A percentile compares a stretch with the other conserved stretches of the same genome.
Conservation (phyloP, 192 early-diverging fungal species). For the Cladochytrium replicatum region DNA sequence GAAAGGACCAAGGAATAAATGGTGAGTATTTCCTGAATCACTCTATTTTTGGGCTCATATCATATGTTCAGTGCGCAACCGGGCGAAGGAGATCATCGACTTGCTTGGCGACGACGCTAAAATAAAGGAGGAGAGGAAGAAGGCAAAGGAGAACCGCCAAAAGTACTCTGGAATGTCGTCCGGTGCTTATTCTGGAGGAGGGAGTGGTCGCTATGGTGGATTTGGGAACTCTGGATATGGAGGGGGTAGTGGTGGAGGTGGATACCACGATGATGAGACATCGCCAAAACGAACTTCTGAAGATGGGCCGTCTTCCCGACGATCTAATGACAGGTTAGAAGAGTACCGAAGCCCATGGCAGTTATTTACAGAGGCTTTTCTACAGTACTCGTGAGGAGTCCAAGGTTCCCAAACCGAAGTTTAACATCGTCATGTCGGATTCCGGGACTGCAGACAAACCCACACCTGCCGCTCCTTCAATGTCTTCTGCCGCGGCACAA, state of each 20-base stretch:
- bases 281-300: constrained; percentile 24
- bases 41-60: neutral
- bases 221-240: constrained; percentile 34
- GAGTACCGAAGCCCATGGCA: constrained; percentile 12
- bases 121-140: constrained; percentile 78
- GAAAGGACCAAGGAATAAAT: constrained; percentile 96
- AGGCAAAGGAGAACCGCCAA: constrained; percentile 76
- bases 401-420: constrained; percentile 14
- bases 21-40: constrained; percentile 39
- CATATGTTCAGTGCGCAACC: constrained; percentile 53
- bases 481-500: constrained; percentile 17
- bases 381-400: constrained; percentile 17
- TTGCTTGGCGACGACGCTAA: constrained; percentile 65
- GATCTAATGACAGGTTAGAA: constrained; percentile 23
- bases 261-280: constrained; percentile 18
- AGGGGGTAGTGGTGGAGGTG: constrained; percentile 52
- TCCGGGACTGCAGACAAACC: constrained; percentile 26
- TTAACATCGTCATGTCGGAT: constrained; percentile 7
- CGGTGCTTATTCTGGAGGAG: constrained; percentile 16
- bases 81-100: constrained; percentile 84
- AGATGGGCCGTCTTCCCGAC: constrained; percentile 16
- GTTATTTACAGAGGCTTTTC: constrained; percentile 6
- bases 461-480: constrained; percentile 12
- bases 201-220: constrained; percentile 18
- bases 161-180: constrained; percentile 77